phyloP scores from a whole-genome alignment of 139 green algal species.

The Coelastrella sp. region DNA sequence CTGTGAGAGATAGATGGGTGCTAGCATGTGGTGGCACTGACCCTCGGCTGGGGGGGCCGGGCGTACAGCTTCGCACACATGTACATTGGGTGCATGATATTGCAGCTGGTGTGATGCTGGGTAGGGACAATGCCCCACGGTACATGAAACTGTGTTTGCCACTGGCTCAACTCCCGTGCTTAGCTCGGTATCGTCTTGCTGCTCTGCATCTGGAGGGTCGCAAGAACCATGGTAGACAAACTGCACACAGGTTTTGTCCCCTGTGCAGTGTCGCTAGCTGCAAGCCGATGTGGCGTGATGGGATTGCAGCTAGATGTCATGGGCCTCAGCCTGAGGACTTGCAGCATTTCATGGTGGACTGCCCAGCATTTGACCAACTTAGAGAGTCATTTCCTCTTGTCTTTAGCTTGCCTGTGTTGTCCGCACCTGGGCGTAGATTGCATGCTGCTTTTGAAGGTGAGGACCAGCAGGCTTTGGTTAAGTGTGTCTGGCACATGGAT shows the following conservation, averaged over 20 bases:
- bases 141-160: too few relatives aligned
- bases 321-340: background rate
- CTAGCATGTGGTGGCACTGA: too few relatives aligned
- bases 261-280: background rate
- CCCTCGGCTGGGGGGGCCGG: too few relatives aligned
- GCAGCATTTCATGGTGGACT: background rate
- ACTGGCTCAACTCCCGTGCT: background rate
- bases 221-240: background rate
- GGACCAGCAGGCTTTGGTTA: background rate
- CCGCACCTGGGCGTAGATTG: background rate
- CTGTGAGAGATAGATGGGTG: too few relatives aligned
- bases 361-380: background rate
- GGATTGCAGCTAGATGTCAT: background rate
- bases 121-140: too few relatives aligned
- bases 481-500: background rate
- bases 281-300: background rate
- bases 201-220: background rate
- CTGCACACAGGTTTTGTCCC: background rate
- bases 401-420: background rate
- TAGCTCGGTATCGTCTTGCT: background rate
- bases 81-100: too few relatives aligned
- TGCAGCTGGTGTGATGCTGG: too few relatives aligned
- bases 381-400: background rate
- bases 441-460: background rate
- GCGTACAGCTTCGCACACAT: too few relatives aligned